phyloP scores from a whole-genome alignment of 257 asterid genomes.

The Lithospermum erythrorhizon region DNA sequence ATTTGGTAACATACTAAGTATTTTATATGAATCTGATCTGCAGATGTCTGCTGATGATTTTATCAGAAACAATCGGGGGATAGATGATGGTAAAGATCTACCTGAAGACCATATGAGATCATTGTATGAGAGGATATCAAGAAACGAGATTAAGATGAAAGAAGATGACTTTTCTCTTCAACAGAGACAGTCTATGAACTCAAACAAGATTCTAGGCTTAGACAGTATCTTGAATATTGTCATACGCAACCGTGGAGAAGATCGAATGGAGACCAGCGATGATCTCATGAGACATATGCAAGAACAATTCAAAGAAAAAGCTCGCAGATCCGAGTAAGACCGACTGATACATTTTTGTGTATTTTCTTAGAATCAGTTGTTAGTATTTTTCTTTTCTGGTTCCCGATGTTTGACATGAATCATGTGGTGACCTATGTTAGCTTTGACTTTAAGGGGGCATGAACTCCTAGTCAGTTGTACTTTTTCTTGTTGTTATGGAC shows the following conservation, averaged over 20 bases:
- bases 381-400: not conserved
- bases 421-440: too few relatives aligned
- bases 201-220: slow-evolving; percentile 70
- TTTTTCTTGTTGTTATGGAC: not conserved
- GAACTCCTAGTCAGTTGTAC: too few relatives aligned
- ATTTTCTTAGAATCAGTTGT: slow-evolving; percentile 6
- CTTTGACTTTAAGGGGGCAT: too few relatives aligned
- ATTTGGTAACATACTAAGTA: slow-evolving; percentile 2
- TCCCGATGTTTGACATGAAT: not conserved
- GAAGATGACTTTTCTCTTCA: slow-evolving; percentile 82
- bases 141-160: slow-evolving; percentile 93
- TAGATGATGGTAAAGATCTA: slow-evolving; percentile 95
- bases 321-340: slow-evolving; percentile 98
- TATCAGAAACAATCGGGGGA: slow-evolving; percentile 87
- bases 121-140: slow-evolving; percentile 77
- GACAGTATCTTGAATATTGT: slow-evolving; percentile 88
- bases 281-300: slow-evolving; percentile 97
- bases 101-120: slow-evolving; percentile 95
- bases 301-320: slow-evolving; percentile 98
- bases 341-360: slow-evolving; percentile 13
- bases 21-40: slow-evolving; percentile 6
- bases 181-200: slow-evolving; percentile 78
- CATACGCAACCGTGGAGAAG: slow-evolving; percentile 75
- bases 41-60: slow-evolving; percentile 98
- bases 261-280: slow-evolving; percentile 73